Percentiles rank a stretch among this genome's conserved stretches.
These are phyloP conservation scores for Zizania latifolia DNA, from an alignment of 176 grass and related monocot species.

Conservation along the genomic window DNA sequence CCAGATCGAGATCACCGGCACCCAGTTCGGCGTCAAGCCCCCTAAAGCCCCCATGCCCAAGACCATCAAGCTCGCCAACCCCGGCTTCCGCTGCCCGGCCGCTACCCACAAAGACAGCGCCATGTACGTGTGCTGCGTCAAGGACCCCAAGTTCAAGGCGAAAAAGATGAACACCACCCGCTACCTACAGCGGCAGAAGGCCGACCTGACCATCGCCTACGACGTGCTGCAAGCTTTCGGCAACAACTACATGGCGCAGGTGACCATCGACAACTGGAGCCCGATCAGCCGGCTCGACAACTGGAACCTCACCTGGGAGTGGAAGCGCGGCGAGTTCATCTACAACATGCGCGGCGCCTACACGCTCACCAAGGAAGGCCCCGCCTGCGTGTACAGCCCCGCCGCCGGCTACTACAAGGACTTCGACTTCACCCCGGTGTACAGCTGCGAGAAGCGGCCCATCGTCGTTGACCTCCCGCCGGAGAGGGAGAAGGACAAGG, in stretches of 20 bases:
- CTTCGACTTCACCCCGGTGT: constrained; percentile 70
- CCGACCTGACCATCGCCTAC: constrained; percentile 72
- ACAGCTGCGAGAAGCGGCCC: constrained; percentile 86
- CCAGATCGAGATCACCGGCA: constrained; percentile 64
- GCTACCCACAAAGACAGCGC: constrained; percentile 50
- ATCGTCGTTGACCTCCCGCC: constrained; percentile 84
- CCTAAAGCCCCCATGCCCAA: constrained; percentile 73
- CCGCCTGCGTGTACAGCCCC: constrained; percentile 63
- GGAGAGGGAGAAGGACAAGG: constrained; percentile 67
- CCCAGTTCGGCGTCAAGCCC: constrained; percentile 81
- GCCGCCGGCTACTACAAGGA: constrained; percentile 57
- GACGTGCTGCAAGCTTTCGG: constrained; percentile 60
- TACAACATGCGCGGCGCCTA: constrained; percentile 75
- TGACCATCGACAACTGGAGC: constrained; percentile 91
- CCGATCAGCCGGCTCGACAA: constrained; percentile 81
- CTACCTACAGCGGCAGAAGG: constrained; percentile 51
- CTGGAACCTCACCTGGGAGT: constrained; percentile 98
- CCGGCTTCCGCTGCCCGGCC: constrained; percentile 62
- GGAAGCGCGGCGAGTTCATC: constrained; percentile 93
- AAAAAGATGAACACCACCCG: constrained; percentile 51
- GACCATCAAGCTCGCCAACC: constrained; percentile 66
- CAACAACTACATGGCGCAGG: constrained; percentile 79
- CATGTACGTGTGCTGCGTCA: constrained; percentile 84
- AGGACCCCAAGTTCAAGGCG: constrained; percentile 59
- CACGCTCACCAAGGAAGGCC: constrained; percentile 54